phyloP scores from a whole-genome alignment of 257 asterid genomes.

The Thymus quinquecostatus region DNA sequence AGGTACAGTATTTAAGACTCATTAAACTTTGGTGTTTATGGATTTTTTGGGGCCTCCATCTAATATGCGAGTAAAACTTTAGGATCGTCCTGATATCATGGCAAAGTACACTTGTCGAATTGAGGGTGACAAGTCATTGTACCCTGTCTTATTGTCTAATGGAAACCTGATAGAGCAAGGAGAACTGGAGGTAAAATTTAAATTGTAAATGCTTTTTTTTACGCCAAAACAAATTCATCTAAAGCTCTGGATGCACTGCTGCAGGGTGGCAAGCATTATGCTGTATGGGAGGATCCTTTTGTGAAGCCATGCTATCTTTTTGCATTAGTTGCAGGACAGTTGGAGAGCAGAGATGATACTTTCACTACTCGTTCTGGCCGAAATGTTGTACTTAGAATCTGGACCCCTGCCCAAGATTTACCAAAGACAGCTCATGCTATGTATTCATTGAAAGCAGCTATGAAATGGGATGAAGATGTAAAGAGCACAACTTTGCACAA shows the following conservation, averaged over 20 bases:
- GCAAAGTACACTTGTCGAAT: constrained; percentile 88
- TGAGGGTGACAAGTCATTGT: constrained; percentile 88
- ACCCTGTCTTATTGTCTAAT: constrained; percentile 87
- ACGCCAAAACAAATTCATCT: background rate
- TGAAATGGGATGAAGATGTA: constrained; percentile 99
- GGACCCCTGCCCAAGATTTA: constrained; percentile 90
- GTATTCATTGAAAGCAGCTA: constrained; percentile 95
- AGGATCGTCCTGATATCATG: constrained; percentile 99
- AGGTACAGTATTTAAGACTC: constrained; percentile 48
- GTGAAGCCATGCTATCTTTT: constrained; percentile 97
- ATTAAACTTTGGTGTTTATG: constrained; percentile 1
- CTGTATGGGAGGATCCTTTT: constrained; percentile 89
- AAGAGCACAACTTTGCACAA: constrained; percentile 30
- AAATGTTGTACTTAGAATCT: constrained; percentile 78
- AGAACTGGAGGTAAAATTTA: constrained; percentile 64
- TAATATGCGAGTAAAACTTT: constrained; percentile 29
- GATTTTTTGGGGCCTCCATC: constrained; percentile 24
- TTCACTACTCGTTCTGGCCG: constrained; percentile 84
- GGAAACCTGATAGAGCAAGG: constrained; percentile 93
- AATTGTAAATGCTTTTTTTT: constrained; percentile 18
- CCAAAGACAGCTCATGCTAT: constrained; percentile 95
- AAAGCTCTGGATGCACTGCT: constrained; percentile 21
- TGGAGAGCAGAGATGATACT: constrained; percentile 85
- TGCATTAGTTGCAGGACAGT: constrained; percentile 94
- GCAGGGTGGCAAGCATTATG: constrained; percentile 83